Evolutionary conservation across 306 rosid species (phyloP).

Genomic region (Citrullus mucosospermus): DNA sequence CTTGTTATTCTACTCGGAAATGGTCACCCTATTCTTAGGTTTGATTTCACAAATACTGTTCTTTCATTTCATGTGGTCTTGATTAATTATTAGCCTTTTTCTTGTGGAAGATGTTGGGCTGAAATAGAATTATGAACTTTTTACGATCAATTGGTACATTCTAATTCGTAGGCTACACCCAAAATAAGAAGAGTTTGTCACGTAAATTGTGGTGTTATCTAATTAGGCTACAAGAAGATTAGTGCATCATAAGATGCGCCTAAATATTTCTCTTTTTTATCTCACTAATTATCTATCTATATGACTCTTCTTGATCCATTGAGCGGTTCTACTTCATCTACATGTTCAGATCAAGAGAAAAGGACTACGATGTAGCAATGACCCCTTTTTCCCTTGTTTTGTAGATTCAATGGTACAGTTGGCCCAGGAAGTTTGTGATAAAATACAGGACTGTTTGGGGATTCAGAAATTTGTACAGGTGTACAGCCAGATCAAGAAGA

Average conservation of each 20-base stretch:
- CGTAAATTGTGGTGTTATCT: too few species aligned
- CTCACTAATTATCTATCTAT: too few species aligned
- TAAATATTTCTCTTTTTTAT: too few species aligned
- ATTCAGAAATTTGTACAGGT: conserved; percentile 34
- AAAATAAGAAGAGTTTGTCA: too few species aligned
- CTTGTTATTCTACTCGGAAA: neutral
- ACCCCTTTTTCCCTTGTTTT: neutral
- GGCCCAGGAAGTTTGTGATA: conserved; percentile 40
- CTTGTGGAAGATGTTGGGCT: neutral
- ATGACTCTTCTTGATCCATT: neutral
- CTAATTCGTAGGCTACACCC: too few species aligned
- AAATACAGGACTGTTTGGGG: conserved; percentile 40
- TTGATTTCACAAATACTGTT: neutral
- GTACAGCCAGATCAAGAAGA: conserved; percentile 49
- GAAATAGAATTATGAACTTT: too few species aligned
- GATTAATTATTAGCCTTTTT: neutral
- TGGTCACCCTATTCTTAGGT: neutral
- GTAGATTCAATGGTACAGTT: conserved; percentile 50
- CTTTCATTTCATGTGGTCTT: neutral
- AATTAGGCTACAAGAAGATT: too few species aligned
- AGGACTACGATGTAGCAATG: neutral
- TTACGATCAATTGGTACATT: too few species aligned
- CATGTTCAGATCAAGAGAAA: neutral
- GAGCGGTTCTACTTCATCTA: neutral
- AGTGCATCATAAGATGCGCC: too few species aligned